phyloP scores from a whole-genome alignment of 768 basidiomycete species.

The Mycena rebaudengoi region DNA sequence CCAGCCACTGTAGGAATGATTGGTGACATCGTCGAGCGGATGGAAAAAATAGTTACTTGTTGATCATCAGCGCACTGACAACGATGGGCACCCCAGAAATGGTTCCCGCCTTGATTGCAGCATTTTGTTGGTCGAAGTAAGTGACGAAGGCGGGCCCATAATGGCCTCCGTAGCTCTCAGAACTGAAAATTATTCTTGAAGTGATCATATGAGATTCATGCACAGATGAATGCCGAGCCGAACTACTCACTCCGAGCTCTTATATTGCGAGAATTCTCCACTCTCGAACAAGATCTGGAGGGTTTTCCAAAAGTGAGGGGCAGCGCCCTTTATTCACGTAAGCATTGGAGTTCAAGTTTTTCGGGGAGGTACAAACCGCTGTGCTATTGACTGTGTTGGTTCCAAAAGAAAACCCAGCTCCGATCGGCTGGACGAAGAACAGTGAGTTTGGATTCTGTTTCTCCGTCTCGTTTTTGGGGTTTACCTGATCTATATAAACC shows the following conservation, averaged over 20 bases:
- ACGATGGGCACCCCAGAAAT: conserved; percentile 58
- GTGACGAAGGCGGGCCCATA: conserved; percentile 71
- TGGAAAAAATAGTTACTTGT: conserved; percentile 51
- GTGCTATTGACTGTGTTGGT: conserved; percentile 63
- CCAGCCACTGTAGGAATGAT: conserved; percentile 59
- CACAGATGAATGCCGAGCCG: too few species aligned
- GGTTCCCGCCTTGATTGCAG: conserved; percentile 51
- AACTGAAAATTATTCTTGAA: conserved; percentile 68
- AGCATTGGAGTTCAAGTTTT: too few species aligned
- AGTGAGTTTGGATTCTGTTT: too few species aligned
- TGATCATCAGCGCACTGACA: conserved; percentile 70
- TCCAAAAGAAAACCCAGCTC: conserved; percentile 65
- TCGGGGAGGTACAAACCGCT: too few species aligned
- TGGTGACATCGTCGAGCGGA: too few species aligned
- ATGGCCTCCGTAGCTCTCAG: conserved; percentile 76
- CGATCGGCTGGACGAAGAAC: too few species aligned
- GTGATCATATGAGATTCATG: too few species aligned
- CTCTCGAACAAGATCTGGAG: conserved; percentile 72
- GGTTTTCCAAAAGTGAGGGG: conserved; percentile 65
- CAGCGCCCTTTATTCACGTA: too few species aligned
- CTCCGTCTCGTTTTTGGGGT: too few species aligned
- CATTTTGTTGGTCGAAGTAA: conserved; percentile 70
- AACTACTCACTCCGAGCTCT: conserved; percentile 68
- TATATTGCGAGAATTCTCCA: conserved; percentile 55
- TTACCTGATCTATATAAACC: conserved; percentile 77